Evolutionary conservation across 2,329 filamentous ascomycete genomes (phyloP), one percentile per base, ranked within the genome.

Genomic region (Lachnellula cervina): DNA sequence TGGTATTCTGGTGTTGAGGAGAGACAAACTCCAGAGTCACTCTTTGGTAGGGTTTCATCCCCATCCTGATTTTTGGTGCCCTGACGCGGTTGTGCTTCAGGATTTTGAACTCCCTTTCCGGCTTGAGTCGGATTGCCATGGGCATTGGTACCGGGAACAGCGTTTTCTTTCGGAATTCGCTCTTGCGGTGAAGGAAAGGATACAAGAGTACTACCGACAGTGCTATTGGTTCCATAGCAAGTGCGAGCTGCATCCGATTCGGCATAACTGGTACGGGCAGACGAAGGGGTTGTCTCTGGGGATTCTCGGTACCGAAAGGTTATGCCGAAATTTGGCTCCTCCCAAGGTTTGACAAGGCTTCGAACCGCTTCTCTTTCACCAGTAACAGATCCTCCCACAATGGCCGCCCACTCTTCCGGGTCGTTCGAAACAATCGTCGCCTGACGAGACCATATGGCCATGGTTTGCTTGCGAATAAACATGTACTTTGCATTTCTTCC

Each of bases 291-390:
- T 7, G 23, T 16, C 34, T 37, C 16, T 5, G 43, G 35, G 8
- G 23, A 32, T 3, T 49, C 21, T 38, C 55, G 35, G 37, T 59
- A 61, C 19, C 49, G 46, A 35, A 55, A 61, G n/a, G 28, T 56
- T 35, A 61, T 52, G 7, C 59, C 59, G 42, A 58, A 54, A n/a
- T 54, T 52, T 11, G 55, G 55, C 21, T 52, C 45, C 17, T 52
- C 44, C 57, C 57, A 61, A 17, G 59, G 59, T 19, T 40, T 47
- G 11, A 51, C 17, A 11, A 23, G 23, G 21, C 50, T 54, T 14
- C 16, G 7, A 4, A 21, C 14, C 2, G 4, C 19, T 13, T 45
- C 32, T 47, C 51, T 46, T 19, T 48, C 50, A 35, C 59, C 57
- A 16, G 40, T 52, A 32, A 52, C 37, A 32, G 44, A 38, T 11